Conservation (phyloP, 805 yeast genomes). For the Candida koratica region DNA sequence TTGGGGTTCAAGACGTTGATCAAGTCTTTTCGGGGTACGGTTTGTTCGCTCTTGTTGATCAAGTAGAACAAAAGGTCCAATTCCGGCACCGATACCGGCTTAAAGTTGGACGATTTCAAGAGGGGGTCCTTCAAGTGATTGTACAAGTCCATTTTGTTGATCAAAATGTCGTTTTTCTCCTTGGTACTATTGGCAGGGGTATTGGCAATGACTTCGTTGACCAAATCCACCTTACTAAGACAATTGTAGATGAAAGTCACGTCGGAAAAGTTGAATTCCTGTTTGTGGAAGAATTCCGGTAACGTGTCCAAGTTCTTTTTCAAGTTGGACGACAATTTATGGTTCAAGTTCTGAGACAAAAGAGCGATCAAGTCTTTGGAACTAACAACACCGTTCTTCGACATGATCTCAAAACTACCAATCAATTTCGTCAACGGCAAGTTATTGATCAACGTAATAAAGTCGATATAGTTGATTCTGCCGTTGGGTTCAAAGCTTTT, state of each 20-base stretch:
- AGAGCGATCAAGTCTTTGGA: slow-evolving; percentile 30
- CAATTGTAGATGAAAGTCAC: slow-evolving; percentile 38
- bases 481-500: slow-evolving; percentile 40
- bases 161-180: slow-evolving; percentile 39
- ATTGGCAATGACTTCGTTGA: slow-evolving; percentile 44
- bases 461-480: slow-evolving; percentile 34
- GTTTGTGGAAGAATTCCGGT: slow-evolving; percentile 33
- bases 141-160: slow-evolving; percentile 39
- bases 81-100: slow-evolving; percentile 37
- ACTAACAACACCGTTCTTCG: slow-evolving; percentile 28
- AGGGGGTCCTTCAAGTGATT: slow-evolving; percentile 42
- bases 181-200: slow-evolving; percentile 38
- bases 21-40: slow-evolving; percentile 39
- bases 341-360: slow-evolving; percentile 36
- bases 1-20: slow-evolving; percentile 57
- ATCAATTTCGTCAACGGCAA: slow-evolving; percentile 45
- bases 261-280: slow-evolving; percentile 34
- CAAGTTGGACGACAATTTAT: slow-evolving; percentile 37
- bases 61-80: slow-evolving; percentile 40
- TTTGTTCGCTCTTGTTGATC: slow-evolving; percentile 35
- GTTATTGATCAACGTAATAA: slow-evolving; percentile 38
- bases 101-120: slow-evolving; percentile 41
- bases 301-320: slow-evolving; percentile 31
- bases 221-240: slow-evolving; percentile 39
- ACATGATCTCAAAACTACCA: slow-evolving; percentile 38